Evolutionary conservation across 805 yeast species (phyloP).

Genomic region (Myxozyma nipponensis): DNA sequence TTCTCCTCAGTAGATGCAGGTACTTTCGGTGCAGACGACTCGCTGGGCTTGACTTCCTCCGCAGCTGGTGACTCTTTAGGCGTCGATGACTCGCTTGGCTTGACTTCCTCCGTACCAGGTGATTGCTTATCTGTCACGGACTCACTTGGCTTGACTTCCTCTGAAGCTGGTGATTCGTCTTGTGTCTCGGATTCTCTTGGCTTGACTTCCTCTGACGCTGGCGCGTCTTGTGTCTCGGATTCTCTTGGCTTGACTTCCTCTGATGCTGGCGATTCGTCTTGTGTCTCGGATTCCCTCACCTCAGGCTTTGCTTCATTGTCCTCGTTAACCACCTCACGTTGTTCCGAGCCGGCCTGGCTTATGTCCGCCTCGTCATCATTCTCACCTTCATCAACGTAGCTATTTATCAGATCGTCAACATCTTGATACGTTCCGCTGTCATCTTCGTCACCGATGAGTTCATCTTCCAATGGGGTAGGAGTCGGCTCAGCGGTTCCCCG

Average conservation of each 20-base stretch:
- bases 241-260: not conserved
- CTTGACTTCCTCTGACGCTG: not conserved
- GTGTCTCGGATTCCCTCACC: not conserved
- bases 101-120: not conserved
- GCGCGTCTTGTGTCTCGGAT: not conserved
- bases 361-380: not conserved
- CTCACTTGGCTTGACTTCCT: not conserved
- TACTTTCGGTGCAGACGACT: not conserved
- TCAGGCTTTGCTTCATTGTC: not conserved
- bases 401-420: constrained; percentile 12
- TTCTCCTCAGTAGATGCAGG: not conserved
- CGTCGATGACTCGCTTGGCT: not conserved
- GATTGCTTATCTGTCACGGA: not conserved
- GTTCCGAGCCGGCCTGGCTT: not conserved
- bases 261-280: not conserved
- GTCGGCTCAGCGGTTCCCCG: not conserved
- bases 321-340: not conserved
- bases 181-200: not conserved
- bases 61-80: not conserved
- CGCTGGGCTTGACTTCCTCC: not conserved
- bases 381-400: constrained; percentile 2
- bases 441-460: not conserved
- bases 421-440: constrained; percentile 7
- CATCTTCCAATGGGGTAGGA: not conserved
- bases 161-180: not conserved